These are phyloP conservation scores for Prosopis cineraria DNA, from an alignment of 306 rosid species.

Conservation along the genomic window DNA sequence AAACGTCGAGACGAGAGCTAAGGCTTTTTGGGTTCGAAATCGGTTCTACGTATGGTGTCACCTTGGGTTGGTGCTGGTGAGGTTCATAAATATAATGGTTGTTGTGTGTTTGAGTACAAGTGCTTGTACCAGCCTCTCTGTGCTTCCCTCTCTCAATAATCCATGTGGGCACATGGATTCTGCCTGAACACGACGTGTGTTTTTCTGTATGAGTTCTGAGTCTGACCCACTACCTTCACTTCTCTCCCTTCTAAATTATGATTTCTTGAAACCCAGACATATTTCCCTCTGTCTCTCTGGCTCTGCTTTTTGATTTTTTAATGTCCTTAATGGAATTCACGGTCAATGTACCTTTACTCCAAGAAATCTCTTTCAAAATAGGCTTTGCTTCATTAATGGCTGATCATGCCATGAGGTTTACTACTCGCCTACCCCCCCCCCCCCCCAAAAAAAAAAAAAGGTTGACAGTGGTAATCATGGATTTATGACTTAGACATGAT, in stretches of 20 bases:
- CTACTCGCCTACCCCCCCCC: too few relatives aligned
- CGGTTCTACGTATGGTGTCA: not conserved
- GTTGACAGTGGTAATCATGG: constrained; percentile 2
- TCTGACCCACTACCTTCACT: constrained; percentile 57
- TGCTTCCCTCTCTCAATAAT: constrained; percentile 42
- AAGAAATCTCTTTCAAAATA: constrained; percentile 30
- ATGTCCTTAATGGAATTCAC: constrained; percentile 53
- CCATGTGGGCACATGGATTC: constrained; percentile 99
- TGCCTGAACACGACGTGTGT: constrained; percentile 89
- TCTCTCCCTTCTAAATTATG: not conserved
- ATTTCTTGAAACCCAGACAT: constrained; percentile 37
- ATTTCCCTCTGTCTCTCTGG: constrained; percentile 32
- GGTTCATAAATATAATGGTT: constrained; percentile 29
- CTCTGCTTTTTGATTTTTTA: not conserved
- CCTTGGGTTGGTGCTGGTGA: not conserved
- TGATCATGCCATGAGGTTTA: constrained; percentile 36
- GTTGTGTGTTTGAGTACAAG: constrained; percentile 30
- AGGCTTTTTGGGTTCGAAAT: not conserved
- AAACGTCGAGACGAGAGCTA: not conserved
- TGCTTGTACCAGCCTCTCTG: not conserved
- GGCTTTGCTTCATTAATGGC: constrained; percentile 42
- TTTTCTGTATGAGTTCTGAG: constrained; percentile 42
- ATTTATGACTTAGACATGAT: constrained; percentile 25
- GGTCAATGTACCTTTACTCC: constrained; percentile 45
- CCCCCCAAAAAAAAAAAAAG: not conserved